Evolutionary conservation across 2,329 filamentous ascomycete genomes (phyloP), one percentile per base, ranked within the genome.

Genomic region (Cordyceps cateniannulata): DNA sequence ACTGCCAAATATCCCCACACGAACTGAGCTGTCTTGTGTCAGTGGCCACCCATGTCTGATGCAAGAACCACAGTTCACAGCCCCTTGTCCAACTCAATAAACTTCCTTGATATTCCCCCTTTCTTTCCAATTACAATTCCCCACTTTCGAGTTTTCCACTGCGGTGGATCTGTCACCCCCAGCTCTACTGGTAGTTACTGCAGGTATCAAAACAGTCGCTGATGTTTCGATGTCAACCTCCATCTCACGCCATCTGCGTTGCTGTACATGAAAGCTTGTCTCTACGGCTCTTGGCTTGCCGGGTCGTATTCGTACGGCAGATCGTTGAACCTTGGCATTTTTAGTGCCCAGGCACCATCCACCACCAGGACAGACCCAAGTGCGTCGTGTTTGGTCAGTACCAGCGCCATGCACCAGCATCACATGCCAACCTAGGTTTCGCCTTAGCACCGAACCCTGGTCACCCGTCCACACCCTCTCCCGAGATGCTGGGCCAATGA

Each of bases 231-330:
- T 45, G 12, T 25, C n/a, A n/a, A n/a, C n/a, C 22, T 22, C 42
- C 18, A 22, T n/a, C n/a, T 20, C 42, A 10, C n/a, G 18, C n/a
- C 42, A 22, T 45, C 25, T 24, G 25, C 29, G 24, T 56, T 18
- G 27, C 27, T 4, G 4, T 29, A 29, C 27, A n/a, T n/a, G 27
- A 29, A 29, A 5, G 27, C 27, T 12, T 14, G 14, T 22, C 18
- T 10, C n/a, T n/a, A 7, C 18, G n/a, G n/a, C 7, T 27, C 10
- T 54, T 44, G 53, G 53, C 53, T 48, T 51, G 35, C 27, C 20
- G 38, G 56, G 3, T 42, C 57, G 57, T 59, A 59, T 59, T 59
- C 57, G 57, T 53, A 52, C 42, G 32, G 18, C 56, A 42, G 27
- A 52, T 52, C 40, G 20, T 32, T 52, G 27, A 29, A 7, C n/a